Base-by-base conservation (phyloP, 805 yeast species). In the Candida peoriensis region DNA sequence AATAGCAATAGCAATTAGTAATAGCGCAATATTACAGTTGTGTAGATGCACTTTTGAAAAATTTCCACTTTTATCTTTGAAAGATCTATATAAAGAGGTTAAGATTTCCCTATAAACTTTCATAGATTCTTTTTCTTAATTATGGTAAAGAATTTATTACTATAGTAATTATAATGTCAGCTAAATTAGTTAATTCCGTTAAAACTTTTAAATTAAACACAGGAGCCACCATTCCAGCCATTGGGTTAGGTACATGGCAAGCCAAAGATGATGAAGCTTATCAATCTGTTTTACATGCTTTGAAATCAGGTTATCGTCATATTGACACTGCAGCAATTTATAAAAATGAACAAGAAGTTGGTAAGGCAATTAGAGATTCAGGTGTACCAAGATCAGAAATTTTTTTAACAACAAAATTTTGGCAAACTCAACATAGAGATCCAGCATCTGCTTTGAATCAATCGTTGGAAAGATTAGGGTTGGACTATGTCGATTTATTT, bases 401-500 rank as follows among this genome's bases (percentile, higher is more conserved):
- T 5, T 32, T 36, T 17, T 19, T 32, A 14, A 36, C 39, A 74
- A 81, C 90, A 39, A 83, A 83, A 55, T 63, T 82, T 40, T 74
- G 81, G 78, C 62, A 68, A 38, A 61, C 74, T n/a, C 50, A 42
- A 36, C 50, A 45, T 22, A 66, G 68, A 44, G 52, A 59, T 30
- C 78, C 78, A 11, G 72, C 53, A 29, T 61, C 52, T 18, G 82
- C 81, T 7, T 58, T 84, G 27, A 70, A 75, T 1, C n/a, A 17
- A 3, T 32, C 39, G 5, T 32, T 36, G 14, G 21, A 24, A 7
- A 36, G 31, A 18, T 28, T 36, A 24, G 34, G 28, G n/a, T 54
- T 83, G 46, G 93, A 81, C 33, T 86, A 86, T 50, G 80, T 86
- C 35, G 95, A 86, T 54, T 63, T 85, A 39, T 77, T 78, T 53